phyloP scores from a whole-genome alignment of 1,284 basidiomycete genomes.

The Calocybe gambosa region DNA sequence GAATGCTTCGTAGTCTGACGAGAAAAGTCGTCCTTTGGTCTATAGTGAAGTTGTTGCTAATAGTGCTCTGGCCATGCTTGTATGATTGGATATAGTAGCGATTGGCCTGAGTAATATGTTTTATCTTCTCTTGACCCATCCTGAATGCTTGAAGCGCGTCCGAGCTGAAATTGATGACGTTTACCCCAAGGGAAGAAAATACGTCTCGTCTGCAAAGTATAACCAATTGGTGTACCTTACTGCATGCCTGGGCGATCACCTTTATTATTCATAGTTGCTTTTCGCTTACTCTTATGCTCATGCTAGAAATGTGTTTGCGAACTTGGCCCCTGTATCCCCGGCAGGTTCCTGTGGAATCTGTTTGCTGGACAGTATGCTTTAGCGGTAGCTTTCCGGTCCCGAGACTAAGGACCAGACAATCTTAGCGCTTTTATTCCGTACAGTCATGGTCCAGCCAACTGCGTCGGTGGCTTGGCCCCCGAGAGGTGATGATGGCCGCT shows the following conservation, averaged over 20 bases:
- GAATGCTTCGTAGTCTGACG: slow-evolving; percentile 34
- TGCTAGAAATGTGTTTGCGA: slow-evolving; percentile 46
- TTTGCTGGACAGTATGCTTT: slow-evolving; percentile 19
- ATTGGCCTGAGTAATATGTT: slow-evolving; percentile 39
- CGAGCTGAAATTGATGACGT: slow-evolving; percentile 50
- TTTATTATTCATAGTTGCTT: slow-evolving; percentile 2
- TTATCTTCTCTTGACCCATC: slow-evolving; percentile 41
- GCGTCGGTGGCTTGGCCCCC: slow-evolving; percentile 31
- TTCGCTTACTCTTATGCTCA: not conserved
- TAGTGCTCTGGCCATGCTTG: slow-evolving; percentile 44
- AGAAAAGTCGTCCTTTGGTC: slow-evolving; percentile 28
- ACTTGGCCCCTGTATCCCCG: slow-evolving; percentile 51
- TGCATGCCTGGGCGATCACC: slow-evolving; percentile 42
- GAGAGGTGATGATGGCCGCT: slow-evolving; percentile 28
- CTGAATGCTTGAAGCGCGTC: slow-evolving; percentile 37
- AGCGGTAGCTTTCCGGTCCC: not conserved
- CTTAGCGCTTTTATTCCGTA: slow-evolving; percentile 34
- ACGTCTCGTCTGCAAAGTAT: slow-evolving; percentile 32
- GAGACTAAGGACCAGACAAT: slow-evolving; percentile 17
- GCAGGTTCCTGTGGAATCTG: slow-evolving; percentile 32
- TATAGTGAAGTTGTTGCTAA: slow-evolving; percentile 37
- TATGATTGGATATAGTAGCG: slow-evolving; percentile 54
- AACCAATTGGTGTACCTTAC: slow-evolving; percentile 38
- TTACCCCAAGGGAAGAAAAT: slow-evolving; percentile 35
- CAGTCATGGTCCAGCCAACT: slow-evolving; percentile 32